phyloP scores from a whole-genome alignment of 2,329 filamentous ascomycete species.

The Teratosphaeria viscida region DNA sequence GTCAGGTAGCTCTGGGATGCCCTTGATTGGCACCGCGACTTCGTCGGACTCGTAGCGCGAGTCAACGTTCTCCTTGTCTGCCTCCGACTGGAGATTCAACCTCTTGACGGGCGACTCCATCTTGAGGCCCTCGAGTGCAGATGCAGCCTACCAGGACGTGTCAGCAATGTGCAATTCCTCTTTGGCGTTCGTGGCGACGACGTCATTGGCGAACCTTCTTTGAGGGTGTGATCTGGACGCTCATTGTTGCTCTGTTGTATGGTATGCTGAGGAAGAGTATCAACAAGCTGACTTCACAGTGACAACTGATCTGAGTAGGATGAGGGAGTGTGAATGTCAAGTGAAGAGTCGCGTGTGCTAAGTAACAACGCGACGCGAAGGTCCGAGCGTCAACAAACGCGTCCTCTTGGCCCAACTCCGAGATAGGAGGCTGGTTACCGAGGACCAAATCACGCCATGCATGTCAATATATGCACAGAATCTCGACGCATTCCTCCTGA shows the following conservation, averaged over 20 bases:
- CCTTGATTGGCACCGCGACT: conserved; percentile 46
- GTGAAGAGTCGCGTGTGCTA: no score
- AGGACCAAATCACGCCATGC: no score
- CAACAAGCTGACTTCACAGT: background rate
- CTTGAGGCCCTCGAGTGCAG: conserved; percentile 77
- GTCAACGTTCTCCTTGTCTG: conserved; percentile 72
- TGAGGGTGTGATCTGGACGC: conserved; percentile 63
- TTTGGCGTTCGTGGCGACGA: conserved; percentile 25
- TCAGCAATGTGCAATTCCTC: conserved; percentile 24
- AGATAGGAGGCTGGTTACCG: no score
- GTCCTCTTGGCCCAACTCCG: no score
- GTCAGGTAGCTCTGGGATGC: conserved; percentile 37
- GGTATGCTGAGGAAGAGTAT: background rate
- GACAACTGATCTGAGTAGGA: background rate
- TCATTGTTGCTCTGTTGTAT: conserved; percentile 22
- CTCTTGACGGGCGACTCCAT: conserved; percentile 92
- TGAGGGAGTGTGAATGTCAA: background rate
- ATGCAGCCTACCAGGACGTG: conserved; percentile 58
- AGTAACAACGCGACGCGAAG: no score
- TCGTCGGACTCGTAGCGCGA: conserved; percentile 38
- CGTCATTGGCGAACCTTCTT: conserved; percentile 53
- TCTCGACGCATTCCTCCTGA: no score
- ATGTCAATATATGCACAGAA: no score
- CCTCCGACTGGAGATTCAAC: conserved; percentile 58
- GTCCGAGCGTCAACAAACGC: no score